Base-by-base conservation (phyloP, 345 rosid genomes). In the Hevea brasiliensis region DNA sequence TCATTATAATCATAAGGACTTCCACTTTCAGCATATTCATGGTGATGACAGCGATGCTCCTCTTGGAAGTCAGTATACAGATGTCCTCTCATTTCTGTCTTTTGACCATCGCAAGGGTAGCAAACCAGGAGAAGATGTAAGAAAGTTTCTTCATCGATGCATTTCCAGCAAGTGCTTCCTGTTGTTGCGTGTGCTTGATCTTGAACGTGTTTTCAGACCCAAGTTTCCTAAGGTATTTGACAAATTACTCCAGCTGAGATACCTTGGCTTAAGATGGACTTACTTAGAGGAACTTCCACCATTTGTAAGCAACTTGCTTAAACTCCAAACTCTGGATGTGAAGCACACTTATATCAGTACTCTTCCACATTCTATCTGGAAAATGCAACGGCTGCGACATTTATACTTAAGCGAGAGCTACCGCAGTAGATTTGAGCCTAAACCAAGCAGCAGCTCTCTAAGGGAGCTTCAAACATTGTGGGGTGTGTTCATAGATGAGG, bases 181-280 rank as follows among this genome's bases (percentile, higher is more conserved):
- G 37, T 61, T 35, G 14, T 7, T 61, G 8, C 40, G 42, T 47
- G 66, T 61, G 10, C 9, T 61, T 6, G 66, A 61, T 35, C 66
- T 61, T 37, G 66, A 61, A 61, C 0, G 3, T 6, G 66, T 60
- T 2, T 73, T 45, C 35, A 61, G 17, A 21, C 66, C 66, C 17
- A 61, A 32, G 20, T 61, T 61, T 5, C 66, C 66, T 0, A 37
- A 61, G 47, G 47, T 26, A 61, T 1, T 35, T 7, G 21, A 26
- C 20, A 8, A 35, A 9, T 47, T 61, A 10, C 17, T 14, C 40
- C 47, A 2, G 9, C 7, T 61, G 48, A 61, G 47, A 15, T 61
- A 61, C 71, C 41, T 79, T n/a, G 78, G 82, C 56, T 61, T 74
- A 47, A 35, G 66, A 7, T 61, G 47, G 20, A 61, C 66, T 18